Evolutionary conservation across 768 basidiomycete species (phyloP).

Genomic region (Butyriboletus loyo): DNA sequence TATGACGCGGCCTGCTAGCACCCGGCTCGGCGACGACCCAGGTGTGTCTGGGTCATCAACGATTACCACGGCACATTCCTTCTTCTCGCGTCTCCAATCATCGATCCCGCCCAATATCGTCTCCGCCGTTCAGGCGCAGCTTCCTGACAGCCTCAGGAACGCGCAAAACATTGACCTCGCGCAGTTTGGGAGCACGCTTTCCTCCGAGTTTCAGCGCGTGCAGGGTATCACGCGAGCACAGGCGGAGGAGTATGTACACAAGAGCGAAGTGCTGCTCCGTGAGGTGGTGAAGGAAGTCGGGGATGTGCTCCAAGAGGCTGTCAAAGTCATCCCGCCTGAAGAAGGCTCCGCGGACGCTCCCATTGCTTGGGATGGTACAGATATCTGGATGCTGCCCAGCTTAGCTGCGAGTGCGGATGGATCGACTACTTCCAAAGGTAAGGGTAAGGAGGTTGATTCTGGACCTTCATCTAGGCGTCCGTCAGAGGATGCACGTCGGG

Average conservation of each 20-base stretch:
- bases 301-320: constrained; percentile 81
- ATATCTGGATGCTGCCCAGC: constrained; percentile 76
- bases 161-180: constrained; percentile 65
- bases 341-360: constrained; percentile 33
- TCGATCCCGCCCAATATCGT: constrained; percentile 75
- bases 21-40: constrained; percentile 20
- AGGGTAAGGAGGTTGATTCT: constrained; percentile 35
- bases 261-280: constrained; percentile 60
- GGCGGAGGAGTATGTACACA: constrained; percentile 82
- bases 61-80: constrained; percentile 36
- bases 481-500: constrained; percentile 43
- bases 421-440: constrained; percentile 27
- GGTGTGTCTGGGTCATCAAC: constrained; percentile 2
- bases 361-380: constrained; percentile 79
- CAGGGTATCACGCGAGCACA: constrained; percentile 73
- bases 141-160: constrained; percentile 65
- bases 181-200: constrained; percentile 60
- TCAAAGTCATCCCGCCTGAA: constrained; percentile 89
- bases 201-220: constrained; percentile 66
- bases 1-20: constrained; percentile 16
- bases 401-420: constrained; percentile 20
- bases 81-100: constrained; percentile 70
- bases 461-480: constrained; percentile 27
- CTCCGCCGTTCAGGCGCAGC: constrained; percentile 59
- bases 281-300: constrained; percentile 78